Conservation (phyloP, 2,329 filamentous ascomycete species). For the Aspergillus hortae region DNA sequence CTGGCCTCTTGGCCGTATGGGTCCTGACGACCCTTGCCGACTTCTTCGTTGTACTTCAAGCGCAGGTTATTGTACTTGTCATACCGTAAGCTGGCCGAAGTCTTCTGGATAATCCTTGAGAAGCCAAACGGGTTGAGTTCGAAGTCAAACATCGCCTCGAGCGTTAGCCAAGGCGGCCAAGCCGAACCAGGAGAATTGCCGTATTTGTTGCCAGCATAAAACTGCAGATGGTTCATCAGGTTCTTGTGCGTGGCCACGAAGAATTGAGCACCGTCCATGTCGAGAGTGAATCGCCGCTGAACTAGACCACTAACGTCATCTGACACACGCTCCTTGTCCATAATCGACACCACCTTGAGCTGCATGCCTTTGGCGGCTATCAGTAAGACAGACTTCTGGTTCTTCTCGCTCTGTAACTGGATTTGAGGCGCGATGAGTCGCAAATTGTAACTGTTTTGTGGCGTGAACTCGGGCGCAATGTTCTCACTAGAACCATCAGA, state of each 20-base stretch:
- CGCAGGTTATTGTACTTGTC: slow-evolving; percentile 98
- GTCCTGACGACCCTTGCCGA: slow-evolving; percentile 61
- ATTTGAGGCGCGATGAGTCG: slow-evolving; percentile 96
- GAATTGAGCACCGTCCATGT: slow-evolving; percentile 97
- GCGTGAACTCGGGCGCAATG: slow-evolving; percentile 80
- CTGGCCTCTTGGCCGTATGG: slow-evolving; percentile 60
- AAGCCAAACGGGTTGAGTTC: slow-evolving; percentile 94
- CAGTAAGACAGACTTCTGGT: slow-evolving; percentile 93
- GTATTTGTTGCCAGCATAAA: slow-evolving; percentile 93
- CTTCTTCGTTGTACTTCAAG: slow-evolving; percentile 93
- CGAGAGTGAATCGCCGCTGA: slow-evolving; percentile 86
- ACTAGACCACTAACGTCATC: slow-evolving; percentile 94
- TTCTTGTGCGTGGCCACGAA: slow-evolving; percentile 95
- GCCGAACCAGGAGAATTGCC: slow-evolving; percentile 78
- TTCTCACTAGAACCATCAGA: slow-evolving; percentile 63
- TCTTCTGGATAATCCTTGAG: slow-evolving; percentile 93
- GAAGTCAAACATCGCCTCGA: slow-evolving; percentile 99
- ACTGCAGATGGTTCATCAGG: slow-evolving; percentile 80
- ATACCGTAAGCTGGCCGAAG: slow-evolving; percentile 87
- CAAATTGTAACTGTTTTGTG: slow-evolving; percentile 91
- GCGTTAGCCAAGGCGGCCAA: slow-evolving; percentile 97
- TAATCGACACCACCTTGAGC: slow-evolving; percentile 93
- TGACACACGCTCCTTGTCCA: slow-evolving; percentile 90
- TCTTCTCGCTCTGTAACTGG: slow-evolving; percentile 97
- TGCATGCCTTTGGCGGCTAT: slow-evolving; percentile 97